Conservation (phyloP, 805 yeast species). For the Metschnikowia aberdeeniae region DNA sequence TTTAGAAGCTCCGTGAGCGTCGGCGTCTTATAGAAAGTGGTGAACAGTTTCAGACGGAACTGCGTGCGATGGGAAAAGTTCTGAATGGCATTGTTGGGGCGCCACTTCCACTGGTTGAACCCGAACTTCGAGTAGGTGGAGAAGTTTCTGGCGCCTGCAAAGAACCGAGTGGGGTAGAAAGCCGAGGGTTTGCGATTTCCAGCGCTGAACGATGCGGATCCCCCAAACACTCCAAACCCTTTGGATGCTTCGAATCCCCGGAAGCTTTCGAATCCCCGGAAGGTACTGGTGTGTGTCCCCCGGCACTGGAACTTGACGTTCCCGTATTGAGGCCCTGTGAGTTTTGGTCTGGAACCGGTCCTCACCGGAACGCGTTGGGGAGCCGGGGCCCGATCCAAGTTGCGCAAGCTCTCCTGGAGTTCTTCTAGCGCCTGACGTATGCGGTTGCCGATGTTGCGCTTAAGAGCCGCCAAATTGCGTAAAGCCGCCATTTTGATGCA, state of each 20-base stretch:
- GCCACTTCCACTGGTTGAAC: conserved; percentile 15
- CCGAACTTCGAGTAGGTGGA: conserved; percentile 9
- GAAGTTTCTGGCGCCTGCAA: conserved; percentile 6
- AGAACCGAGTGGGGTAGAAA: conserved; percentile 2
- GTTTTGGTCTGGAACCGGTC: conserved; percentile 23
- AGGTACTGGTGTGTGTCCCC: not conserved
- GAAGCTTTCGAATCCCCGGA: not conserved
- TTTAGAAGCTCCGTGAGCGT: conserved; percentile 15
- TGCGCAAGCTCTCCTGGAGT: conserved; percentile 29
- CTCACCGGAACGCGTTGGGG: conserved; percentile 34
- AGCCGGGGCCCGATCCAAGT: conserved; percentile 18
- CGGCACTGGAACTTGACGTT: not conserved
- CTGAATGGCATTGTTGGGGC: conserved; percentile 14
- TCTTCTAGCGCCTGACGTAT: conserved; percentile 47
- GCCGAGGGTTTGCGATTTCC: not conserved
- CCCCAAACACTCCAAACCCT: too few relatives aligned
- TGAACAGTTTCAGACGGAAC: conserved; percentile 16
- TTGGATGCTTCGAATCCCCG: not conserved
- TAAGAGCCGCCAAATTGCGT: conserved; percentile 42
- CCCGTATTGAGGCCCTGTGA: not conserved
- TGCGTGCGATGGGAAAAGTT: conserved; percentile 15
- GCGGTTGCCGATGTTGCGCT: conserved; percentile 43
- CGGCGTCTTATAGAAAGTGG: conserved; percentile 13
- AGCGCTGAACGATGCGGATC: too few relatives aligned
- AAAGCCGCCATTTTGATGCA: conserved; percentile 8